Evolutionary conservation across 2,329 filamentous ascomycete species (phyloP).

Genomic region (Scedosporium aurantiacum): DNA sequence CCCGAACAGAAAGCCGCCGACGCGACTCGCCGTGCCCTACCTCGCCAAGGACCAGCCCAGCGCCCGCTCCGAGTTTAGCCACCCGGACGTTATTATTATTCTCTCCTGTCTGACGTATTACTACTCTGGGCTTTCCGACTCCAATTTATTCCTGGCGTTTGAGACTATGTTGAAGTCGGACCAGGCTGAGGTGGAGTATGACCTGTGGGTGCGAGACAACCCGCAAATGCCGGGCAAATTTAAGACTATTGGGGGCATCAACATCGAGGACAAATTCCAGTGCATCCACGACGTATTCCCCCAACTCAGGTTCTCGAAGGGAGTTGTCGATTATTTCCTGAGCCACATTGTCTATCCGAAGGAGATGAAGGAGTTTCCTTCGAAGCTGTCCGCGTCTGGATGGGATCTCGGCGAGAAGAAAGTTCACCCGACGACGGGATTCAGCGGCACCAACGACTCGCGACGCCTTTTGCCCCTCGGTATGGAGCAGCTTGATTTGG

Average conservation of each 20-base stretch:
- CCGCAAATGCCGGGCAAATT: slow-evolving; percentile 24
- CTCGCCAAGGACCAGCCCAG: slow-evolving; percentile 47
- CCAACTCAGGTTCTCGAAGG: slow-evolving; percentile 37
- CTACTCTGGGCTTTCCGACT: slow-evolving; percentile 39
- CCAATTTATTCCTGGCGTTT: slow-evolving; percentile 38
- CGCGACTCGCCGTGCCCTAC: slow-evolving; percentile 45
- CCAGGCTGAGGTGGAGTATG: slow-evolving; percentile 39
- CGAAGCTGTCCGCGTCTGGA: slow-evolving; percentile 53
- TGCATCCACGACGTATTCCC: slow-evolving; percentile 41
- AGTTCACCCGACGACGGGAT: slow-evolving; percentile 45
- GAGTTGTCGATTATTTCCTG: slow-evolving; percentile 53
- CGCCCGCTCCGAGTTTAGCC: slow-evolving; percentile 47
- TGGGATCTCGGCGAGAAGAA: slow-evolving; percentile 51
- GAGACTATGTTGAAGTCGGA: slow-evolving; percentile 36
- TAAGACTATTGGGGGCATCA: slow-evolving; percentile 37
- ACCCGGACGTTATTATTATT: slow-evolving; percentile 46
- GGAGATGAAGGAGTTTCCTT: slow-evolving; percentile 49
- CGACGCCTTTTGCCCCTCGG: slow-evolving; percentile 43
- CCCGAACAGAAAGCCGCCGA: slow-evolving; percentile 23
- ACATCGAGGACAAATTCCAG: slow-evolving; percentile 41
- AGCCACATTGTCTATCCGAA: slow-evolving; percentile 46
- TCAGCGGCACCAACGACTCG: slow-evolving; percentile 60
- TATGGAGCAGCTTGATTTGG: slow-evolving; percentile 44
- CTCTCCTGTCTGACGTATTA: slow-evolving; percentile 48
- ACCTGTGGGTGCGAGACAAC: slow-evolving; percentile 31